A percentile compares a stretch with the other conserved stretches of the same genome.
phyloP scores from a whole-genome alignment of 257 asterid species.

The Plantago ovata region DNA sequence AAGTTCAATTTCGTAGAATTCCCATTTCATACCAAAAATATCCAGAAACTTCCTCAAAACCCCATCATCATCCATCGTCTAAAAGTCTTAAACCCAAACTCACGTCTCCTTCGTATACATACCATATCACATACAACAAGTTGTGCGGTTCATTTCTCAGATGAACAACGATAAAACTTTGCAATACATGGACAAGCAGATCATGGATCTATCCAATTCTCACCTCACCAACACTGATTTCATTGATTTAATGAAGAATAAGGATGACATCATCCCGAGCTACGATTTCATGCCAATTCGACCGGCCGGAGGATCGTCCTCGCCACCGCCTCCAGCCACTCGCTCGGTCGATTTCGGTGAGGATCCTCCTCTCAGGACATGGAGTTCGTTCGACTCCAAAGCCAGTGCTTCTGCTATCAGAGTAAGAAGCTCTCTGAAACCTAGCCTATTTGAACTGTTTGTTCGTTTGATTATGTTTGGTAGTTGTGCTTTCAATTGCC shows the following conservation, averaged over 20 bases:
- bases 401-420: constrained; percentile 25
- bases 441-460: too few species aligned
- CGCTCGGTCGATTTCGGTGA: constrained; percentile 25
- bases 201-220: constrained; percentile 62
- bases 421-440: constrained; percentile 27
- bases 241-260: constrained; percentile 49
- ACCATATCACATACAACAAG: too few species aligned
- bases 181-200: constrained; percentile 62
- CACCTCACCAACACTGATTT: constrained; percentile 26
- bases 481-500: too few species aligned
- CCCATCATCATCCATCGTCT: too few species aligned
- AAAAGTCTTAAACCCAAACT: too few species aligned
- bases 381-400: constrained; percentile 47
- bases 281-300: constrained; percentile 23
- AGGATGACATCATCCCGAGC: constrained; percentile 30
- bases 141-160: background rate
- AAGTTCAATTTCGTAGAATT: too few species aligned
- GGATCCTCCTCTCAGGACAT: constrained; percentile 17
- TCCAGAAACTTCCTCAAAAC: too few species aligned
- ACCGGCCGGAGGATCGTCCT: constrained; percentile 4
- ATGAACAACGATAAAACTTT: constrained; percentile 20
- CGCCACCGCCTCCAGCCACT: constrained; percentile 8
- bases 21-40: too few species aligned
- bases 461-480: too few species aligned
- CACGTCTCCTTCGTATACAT: too few species aligned